Conservation (phyloP, 495 filamentous ascomycete genomes). For the Xylaria telfairii region DNA sequence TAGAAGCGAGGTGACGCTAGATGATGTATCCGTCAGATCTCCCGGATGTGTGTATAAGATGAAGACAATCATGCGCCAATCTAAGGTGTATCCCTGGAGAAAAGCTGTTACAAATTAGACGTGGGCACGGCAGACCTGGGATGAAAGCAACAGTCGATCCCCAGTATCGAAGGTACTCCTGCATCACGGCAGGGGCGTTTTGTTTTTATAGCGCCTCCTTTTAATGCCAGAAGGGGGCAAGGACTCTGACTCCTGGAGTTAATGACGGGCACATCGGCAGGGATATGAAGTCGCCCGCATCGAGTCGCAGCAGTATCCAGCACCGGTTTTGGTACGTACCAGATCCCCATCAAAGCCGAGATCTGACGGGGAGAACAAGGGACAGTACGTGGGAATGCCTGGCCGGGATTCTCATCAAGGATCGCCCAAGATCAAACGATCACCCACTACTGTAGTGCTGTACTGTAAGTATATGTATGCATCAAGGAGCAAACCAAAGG, state of each 20-base stretch:
- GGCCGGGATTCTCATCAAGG: slow-evolving; percentile 9
- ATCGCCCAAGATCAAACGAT: slow-evolving; percentile 23
- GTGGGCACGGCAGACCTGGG: slow-evolving; percentile 60
- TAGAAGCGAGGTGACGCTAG: slow-evolving; percentile 46
- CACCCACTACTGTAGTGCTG: slow-evolving; percentile 11
- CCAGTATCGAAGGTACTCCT: slow-evolving; percentile 55
- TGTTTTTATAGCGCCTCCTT: slow-evolving; percentile 52
- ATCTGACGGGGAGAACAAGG: slow-evolving; percentile 14
- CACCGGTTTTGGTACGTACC: slow-evolving; percentile 22
- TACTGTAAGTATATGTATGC: no score
- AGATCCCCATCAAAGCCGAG: slow-evolving; percentile 18
- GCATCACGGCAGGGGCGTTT: slow-evolving; percentile 42
- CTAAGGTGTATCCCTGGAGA: slow-evolving; percentile 54
- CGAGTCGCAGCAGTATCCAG: slow-evolving; percentile 16
- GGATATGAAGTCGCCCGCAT: slow-evolving; percentile 22
- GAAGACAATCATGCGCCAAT: slow-evolving; percentile 55
- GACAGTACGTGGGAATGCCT: slow-evolving; percentile 2
- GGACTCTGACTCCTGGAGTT: slow-evolving; percentile 25
- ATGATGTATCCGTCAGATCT: slow-evolving; percentile 57
- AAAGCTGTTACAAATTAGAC: slow-evolving; percentile 55
- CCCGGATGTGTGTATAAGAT: slow-evolving; percentile 49
- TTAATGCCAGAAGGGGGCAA: slow-evolving; percentile 44
- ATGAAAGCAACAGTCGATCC: slow-evolving; percentile 49
- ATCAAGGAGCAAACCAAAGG: slow-evolving; percentile 12
- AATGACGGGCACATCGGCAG: slow-evolving; percentile 23